Evolutionary conservation across 441 rosid species (phyloP).

Genomic region (Aquilaria agallochum): DNA sequence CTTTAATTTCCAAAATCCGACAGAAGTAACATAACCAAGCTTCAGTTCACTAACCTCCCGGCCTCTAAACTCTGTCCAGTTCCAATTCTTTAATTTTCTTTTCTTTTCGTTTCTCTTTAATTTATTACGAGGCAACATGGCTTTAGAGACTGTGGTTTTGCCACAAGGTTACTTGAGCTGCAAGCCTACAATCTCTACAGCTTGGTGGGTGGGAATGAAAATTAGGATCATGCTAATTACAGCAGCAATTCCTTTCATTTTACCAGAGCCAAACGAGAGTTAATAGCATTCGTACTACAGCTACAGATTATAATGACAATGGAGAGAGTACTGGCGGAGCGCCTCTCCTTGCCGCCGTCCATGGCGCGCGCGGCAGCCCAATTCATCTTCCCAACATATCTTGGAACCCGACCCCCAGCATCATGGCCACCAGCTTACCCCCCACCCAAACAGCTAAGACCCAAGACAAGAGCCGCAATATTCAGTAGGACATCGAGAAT

Average conservation of each 20-base stretch:
- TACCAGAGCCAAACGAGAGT: slow-evolving; percentile 30
- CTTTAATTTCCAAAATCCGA: slow-evolving; percentile 1
- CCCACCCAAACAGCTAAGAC: slow-evolving; percentile 49
- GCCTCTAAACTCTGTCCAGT: background rate
- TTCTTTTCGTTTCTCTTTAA: background rate
- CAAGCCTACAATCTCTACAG: slow-evolving; percentile 38
- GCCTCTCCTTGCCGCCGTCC: slow-evolving; percentile 17
- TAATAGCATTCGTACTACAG: slow-evolving; percentile 8
- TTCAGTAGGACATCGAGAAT: slow-evolving; percentile 74
- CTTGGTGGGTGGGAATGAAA: slow-evolving; percentile 30
- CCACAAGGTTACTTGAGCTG: slow-evolving; percentile 46
- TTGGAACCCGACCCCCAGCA: slow-evolving; percentile 2
- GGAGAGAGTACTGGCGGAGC: slow-evolving; percentile 17
- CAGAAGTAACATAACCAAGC: slow-evolving; percentile 1
- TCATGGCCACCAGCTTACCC: slow-evolving; percentile 19
- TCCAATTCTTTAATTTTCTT: slow-evolving; percentile 1
- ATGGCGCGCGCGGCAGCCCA: slow-evolving; percentile 18
- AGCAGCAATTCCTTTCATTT: slow-evolving; percentile 22
- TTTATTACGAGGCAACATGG: slow-evolving; percentile 28
- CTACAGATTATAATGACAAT: too few relatives aligned
- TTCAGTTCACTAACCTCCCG: background rate
- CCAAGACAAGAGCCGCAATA: slow-evolving; percentile 45
- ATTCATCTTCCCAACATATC: slow-evolving; percentile 21
- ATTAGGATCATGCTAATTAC: slow-evolving; percentile 18
- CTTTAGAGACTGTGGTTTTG: slow-evolving; percentile 60